Evolutionary conservation across 2,329 filamentous ascomycete genomes (phyloP), one percentile per base, ranked within the genome.

Genomic region (Hymenoscyphus scutula): DNA sequence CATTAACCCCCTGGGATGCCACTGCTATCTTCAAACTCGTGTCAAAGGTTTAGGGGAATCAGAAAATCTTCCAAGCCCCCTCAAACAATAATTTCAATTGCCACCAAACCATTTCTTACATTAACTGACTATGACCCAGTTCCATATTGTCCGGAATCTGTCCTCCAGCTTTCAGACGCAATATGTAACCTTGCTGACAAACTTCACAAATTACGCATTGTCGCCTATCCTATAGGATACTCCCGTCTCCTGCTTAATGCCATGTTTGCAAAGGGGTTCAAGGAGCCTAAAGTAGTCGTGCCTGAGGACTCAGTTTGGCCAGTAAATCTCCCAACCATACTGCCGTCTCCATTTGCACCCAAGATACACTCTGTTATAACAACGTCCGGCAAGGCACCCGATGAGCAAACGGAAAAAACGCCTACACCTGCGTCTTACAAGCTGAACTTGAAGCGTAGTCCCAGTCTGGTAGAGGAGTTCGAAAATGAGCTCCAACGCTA

Each of bases 381-480:
- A 37, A 37, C 34, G 6, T 29, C 27, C 34, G 13, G 11, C 34
- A 37, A 37, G 13, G 34, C 15, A 15, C 34, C 34, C 34, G 34
- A 37, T 11, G 34, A 30, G 13, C 25, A 5, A 19, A 32, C 27
- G 17, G 27, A 54, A 30, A 27, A 13, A 29, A 29, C 25, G 17
- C 45, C 45, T 23, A 23, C 19, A 13, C 34, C 34, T 13, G 11
- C 19, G 45, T 10, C 45, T 7, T 54, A 54, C 29, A 32, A 51
- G 23, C 60, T 61, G n/a, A 23, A 58, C 7, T 27, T 64, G 11
- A 60, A 58, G 32, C 34, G 48, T 13, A 64, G 59, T 23, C 51
- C 41, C 19, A 64, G 62, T 41, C 53, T 64, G 8, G 29, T 32
- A 32, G 62, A 64, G 41, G 59, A 62, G 27, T 48, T 64, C 5